phyloP scores from a whole-genome alignment of 2,329 filamentous ascomycete genomes.

The Allantophomopsis cytisporea region DNA sequence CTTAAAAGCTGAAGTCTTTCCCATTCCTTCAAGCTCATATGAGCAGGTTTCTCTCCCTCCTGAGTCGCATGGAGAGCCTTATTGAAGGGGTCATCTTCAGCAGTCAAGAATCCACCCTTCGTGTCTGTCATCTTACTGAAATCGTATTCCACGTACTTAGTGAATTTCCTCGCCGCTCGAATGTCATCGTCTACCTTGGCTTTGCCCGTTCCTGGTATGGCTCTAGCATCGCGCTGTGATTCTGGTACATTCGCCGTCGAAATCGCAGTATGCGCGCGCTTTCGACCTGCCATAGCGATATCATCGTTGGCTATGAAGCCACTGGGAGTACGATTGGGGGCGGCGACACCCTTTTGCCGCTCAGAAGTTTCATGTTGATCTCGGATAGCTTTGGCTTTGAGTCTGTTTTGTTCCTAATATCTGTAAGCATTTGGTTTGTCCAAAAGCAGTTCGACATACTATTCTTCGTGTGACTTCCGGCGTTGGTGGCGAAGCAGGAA shows the following conservation, averaged over 20 bases:
- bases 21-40: constrained; percentile 89
- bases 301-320: constrained; percentile 60
- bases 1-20: constrained; percentile 67
- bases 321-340: constrained; percentile 35
- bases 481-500: neutral
- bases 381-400: constrained; percentile 78
- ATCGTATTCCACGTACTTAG: constrained; percentile 94
- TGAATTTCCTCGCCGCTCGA: constrained; percentile 73
- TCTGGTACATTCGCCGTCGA: constrained; percentile 34
- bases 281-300: constrained; percentile 49
- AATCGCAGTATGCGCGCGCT: constrained; percentile 57
- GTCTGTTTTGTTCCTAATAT: constrained; percentile 66
- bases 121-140: constrained; percentile 97
- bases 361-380: constrained; percentile 56
- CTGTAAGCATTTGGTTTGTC: neutral
- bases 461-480: constrained; percentile 1
- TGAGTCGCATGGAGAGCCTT: constrained; percentile 49
- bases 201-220: constrained; percentile 15
- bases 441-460: neutral
- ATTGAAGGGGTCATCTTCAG: constrained; percentile 84
- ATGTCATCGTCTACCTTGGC: constrained; percentile 26
- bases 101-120: constrained; percentile 87
- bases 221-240: constrained; percentile 56
- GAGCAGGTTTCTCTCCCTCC: constrained; percentile 58
- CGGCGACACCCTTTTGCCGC: constrained; percentile 24